phyloP scores from a whole-genome alignment of 129 eudicot genomes.

The Dittrichia graveolens region DNA sequence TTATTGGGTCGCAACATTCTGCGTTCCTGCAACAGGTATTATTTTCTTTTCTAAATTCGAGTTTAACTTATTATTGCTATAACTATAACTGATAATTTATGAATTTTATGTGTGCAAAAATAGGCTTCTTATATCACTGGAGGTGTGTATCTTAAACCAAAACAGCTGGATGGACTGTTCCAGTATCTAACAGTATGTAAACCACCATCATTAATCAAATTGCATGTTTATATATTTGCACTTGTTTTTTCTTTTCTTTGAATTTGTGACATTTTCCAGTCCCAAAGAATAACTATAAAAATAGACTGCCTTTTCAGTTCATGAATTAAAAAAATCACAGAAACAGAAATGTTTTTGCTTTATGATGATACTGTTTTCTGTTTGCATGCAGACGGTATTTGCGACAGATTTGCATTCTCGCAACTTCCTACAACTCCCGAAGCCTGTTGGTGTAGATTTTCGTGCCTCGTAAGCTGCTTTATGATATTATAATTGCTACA shows the following conservation, averaged over 20 bases:
- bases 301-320: too few relatives aligned
- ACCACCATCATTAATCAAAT: neutral
- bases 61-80: neutral
- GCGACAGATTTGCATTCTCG: conserved; percentile 96
- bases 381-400: conserved; percentile 72
- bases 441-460: conserved; percentile 93
- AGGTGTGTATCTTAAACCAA: conserved; percentile 92
- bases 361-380: neutral
- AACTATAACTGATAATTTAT: neutral
- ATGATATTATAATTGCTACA: neutral
- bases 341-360: too few relatives aligned
- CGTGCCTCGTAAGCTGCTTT: conserved; percentile 91
- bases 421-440: conserved; percentile 82
- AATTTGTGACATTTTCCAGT: too few relatives aligned
- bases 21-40: conserved; percentile 93
- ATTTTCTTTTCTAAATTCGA: neutral
- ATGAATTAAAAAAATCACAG: too few relatives aligned
- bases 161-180: conserved; percentile 69
- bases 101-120: neutral
- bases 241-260: neutral
- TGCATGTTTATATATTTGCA: neutral
- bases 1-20: conserved; percentile 85
- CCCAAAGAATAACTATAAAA: too few relatives aligned
- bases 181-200: conserved; percentile 77
- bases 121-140: conserved; percentile 98